Base-by-base conservation (phyloP, 768 basidiomycete species). In the Pisolithus orientalis region DNA sequence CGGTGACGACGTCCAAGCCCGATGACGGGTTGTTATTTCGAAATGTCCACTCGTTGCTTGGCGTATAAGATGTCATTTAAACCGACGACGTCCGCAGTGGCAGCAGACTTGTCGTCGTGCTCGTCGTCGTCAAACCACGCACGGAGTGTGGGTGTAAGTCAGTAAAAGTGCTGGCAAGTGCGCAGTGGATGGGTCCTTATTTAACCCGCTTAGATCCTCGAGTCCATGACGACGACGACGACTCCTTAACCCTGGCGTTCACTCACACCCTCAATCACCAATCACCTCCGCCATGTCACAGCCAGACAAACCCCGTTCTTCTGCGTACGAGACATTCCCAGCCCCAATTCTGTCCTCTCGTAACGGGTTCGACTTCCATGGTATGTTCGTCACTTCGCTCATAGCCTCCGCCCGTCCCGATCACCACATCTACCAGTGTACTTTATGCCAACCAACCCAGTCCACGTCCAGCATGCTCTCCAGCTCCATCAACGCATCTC, bases 361-460 rank as follows among this genome's bases (percentile, higher is more conserved):
- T 46, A 78, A 83, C 45, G 84, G 80, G 0, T 87, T 87, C 56
- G 85, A 88, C 65, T 87, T 88, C 59, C 86, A 88, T 60, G 76
- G 85, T 83, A 53, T 67, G 82, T 62, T n/a, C 40, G 6, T 25
- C 39, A 28, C 28, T 21, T 45, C 29, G 10, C 16, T 32, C n/a
- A 50, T 47, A 21, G 28, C 49, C 13, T 25, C 27, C 24, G 37
- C 37, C 7, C 2, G 9, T 14, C 47, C 17, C 27, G 39, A 48
- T 34, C 52, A 47, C 39, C 32, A 34, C 14, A 13, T 10, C 34
- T 46, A 8, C 16, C 49, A 85, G 85, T 87, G 24, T 88, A 87
- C 58, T 85, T 84, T 65, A 78, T 79, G 67, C 78, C 72, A 11
- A 62, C 59, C 16, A 68, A 71, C 34, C 62, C 73, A 4, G 61